A percentile compares a stretch with the other conserved stretches of the same genome.
phyloP scores from a whole-genome alignment of 345 rosid genomes.

The Stellera chamaejasme region DNA sequence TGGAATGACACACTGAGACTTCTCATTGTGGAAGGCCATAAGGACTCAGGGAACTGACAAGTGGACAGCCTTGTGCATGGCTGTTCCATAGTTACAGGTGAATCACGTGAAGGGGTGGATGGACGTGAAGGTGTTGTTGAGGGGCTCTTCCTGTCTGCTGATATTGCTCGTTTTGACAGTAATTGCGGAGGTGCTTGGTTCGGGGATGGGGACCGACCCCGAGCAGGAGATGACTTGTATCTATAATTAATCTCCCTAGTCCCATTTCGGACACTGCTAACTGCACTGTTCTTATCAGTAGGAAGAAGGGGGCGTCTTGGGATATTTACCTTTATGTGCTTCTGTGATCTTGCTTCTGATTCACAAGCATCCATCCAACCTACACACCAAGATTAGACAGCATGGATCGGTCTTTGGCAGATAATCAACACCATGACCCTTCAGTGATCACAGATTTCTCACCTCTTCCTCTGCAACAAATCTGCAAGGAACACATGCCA shows the following conservation, averaged over 20 bases:
- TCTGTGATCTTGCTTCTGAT: slow-evolving; percentile 30
- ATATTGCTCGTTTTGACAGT: slow-evolving; percentile 54
- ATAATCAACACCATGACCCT: slow-evolving; percentile 14
- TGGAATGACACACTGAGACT: slow-evolving; percentile 89
- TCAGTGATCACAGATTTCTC: slow-evolving; percentile 22
- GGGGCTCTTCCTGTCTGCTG: slow-evolving; percentile 79
- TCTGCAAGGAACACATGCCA: slow-evolving; percentile 40
- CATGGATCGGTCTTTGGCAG: slow-evolving; percentile 37
- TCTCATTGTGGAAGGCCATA: slow-evolving; percentile 98
- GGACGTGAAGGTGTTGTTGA: slow-evolving; percentile 60
- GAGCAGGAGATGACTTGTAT: slow-evolving; percentile 51
- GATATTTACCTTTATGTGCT: slow-evolving; percentile 36
- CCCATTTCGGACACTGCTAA: slow-evolving; percentile 40
- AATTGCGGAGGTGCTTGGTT: slow-evolving; percentile 35
- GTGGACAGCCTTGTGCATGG: slow-evolving; percentile 45
- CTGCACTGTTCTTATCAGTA: slow-evolving; percentile 58
- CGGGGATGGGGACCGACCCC: slow-evolving; percentile 64
- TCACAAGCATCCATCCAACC: slow-evolving; percentile 67
- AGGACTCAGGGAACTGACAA: slow-evolving; percentile 60
- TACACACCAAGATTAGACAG: slow-evolving; percentile 30
- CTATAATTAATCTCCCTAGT: slow-evolving; percentile 51
- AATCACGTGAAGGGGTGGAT: slow-evolving; percentile 62
- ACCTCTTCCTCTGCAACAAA: slow-evolving; percentile 34
- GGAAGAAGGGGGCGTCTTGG: slow-evolving; percentile 53
- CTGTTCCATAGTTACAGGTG: slow-evolving; percentile 34